Base-by-base conservation (phyloP, 352 stramenopile species). In the Pythium apleroticum region DNA sequence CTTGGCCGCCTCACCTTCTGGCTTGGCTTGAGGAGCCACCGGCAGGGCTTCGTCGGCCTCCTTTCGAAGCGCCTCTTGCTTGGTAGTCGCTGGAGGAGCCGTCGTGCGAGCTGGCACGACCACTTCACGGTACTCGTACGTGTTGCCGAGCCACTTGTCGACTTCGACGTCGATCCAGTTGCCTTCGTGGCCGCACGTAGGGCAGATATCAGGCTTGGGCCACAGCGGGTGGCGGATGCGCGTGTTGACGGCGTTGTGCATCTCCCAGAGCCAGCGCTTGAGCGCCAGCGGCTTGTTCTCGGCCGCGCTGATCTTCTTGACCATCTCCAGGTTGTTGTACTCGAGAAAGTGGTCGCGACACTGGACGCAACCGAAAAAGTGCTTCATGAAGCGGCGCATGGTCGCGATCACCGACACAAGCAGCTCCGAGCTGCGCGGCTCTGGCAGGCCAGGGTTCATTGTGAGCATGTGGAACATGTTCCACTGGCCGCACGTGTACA, bases 401-500 rank as follows among this genome's bases (percentile, higher is more conserved):
- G 83, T 84, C 55, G 79, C 83, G 20, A 87, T 77, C 15, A 94
- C 83, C 45, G 78, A 83, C 12, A 91, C 78, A 59, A 90, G 66
- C 7, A 90, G 68, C 55, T 91, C 80, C 43, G 64, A 65, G 19
- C 54, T 79, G 20, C 78, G 78, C 12, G 66, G 46, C 1, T 65
- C 71, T 1, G 60, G 72, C 63, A 81, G 76, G 2, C 69, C 71
- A 10, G 80, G 83, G 55, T 90, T 91, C 68, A 94, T 76, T 19
- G 81, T 92, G 57, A 94, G 65, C 83, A 94, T 88, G 75, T 94
- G 85, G 69, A 94, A 94, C 80, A 94, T 90, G 48, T 78, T 94
- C 85, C 85, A 94, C 69, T 94, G 85, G 1, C 85, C 85, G 53
- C 85, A 94, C 45, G 85, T 94, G 68, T 94, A 94, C 25, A 88